Conservation (phyloP, 176 grass and related monocot species). For the Oryza glaberrima region DNA sequence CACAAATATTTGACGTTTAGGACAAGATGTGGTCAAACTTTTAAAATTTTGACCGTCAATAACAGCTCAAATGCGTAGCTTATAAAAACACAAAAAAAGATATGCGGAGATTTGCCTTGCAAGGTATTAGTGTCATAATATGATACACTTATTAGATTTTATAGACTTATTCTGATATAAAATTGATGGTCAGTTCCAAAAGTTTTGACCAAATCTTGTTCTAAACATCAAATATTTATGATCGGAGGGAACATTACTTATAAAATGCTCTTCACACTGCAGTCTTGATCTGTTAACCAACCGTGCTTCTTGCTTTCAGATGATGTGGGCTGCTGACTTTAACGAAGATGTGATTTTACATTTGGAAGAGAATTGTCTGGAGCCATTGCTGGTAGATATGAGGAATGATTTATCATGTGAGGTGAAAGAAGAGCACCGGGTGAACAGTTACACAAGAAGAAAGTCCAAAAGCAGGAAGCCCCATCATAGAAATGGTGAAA, state of each 20-base stretch:
- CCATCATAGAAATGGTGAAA: constrained; percentile 63
- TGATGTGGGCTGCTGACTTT: constrained; percentile 99
- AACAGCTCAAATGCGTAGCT: constrained; percentile 4
- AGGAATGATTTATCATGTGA: constrained; percentile 7
- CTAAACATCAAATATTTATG: no score
- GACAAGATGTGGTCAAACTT: no score
- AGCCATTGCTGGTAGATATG: constrained; percentile 50
- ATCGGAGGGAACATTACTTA: constrained; percentile 30
- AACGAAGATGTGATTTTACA: constrained; percentile 64
- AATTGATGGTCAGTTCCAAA: no score
- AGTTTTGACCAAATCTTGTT: no score
- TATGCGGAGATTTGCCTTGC: no score
- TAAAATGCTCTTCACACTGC: constrained; percentile 13
- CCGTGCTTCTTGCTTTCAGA: constrained; percentile 58
- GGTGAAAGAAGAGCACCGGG: constrained; percentile 54
- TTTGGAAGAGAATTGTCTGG: constrained; percentile 84
- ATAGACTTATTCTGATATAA: no score
- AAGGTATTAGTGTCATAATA: no score
- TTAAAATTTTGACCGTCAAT: no score
- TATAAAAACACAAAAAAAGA: no score
- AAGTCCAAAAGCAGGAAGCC: constrained; percentile 62
- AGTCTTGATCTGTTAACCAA: constrained; percentile 26
- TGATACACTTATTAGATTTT: no score
- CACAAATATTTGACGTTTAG: no score
- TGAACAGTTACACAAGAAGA: constrained; percentile 55